Evolutionary conservation across 176 grass and related monocot species (phyloP).

Genomic region (Aegilops umbellulata): DNA sequence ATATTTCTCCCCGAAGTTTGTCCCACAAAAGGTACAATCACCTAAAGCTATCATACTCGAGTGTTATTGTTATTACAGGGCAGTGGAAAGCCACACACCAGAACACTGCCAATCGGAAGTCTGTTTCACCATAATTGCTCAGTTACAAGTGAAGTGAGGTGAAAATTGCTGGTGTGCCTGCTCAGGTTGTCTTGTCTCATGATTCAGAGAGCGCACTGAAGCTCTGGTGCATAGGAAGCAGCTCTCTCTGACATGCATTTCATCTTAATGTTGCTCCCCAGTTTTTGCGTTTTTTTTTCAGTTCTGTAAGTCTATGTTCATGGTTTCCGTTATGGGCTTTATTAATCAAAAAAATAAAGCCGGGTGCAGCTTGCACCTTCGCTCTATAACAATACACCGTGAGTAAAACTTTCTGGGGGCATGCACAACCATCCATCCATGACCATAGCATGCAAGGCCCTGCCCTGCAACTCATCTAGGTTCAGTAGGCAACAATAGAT

Average conservation of each 20-base stretch:
- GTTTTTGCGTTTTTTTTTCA: no score
- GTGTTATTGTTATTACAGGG: constrained; percentile 34
- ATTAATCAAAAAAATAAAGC: no score
- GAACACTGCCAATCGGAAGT: constrained; percentile 15
- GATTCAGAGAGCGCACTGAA: constrained; percentile 26
- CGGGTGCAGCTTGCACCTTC: no score
- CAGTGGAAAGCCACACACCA: constrained; percentile 23
- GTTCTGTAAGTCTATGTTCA: no score
- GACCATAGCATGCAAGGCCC: background rate
- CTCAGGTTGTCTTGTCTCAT: constrained; percentile 18
- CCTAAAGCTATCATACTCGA: constrained; percentile 51
- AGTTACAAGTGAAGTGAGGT: constrained; percentile 10
- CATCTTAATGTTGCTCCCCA: background rate
- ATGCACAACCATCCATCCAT: background rate
- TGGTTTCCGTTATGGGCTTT: no score
- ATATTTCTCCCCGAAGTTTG: constrained; percentile 52
- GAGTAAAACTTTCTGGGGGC: constrained; percentile 9
- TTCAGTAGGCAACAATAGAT: constrained; percentile 15
- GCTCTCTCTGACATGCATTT: background rate
- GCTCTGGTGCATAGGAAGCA: background rate
- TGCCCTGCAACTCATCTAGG: background rate
- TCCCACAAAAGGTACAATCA: constrained; percentile 50
- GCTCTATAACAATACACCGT: background rate
- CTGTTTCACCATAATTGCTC: constrained; percentile 25
- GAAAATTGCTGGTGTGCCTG: constrained; percentile 7